Evolutionary conservation across 192 early-diverging fungal genomes (phyloP).

Genomic region (Mortierella hygrophila): DNA sequence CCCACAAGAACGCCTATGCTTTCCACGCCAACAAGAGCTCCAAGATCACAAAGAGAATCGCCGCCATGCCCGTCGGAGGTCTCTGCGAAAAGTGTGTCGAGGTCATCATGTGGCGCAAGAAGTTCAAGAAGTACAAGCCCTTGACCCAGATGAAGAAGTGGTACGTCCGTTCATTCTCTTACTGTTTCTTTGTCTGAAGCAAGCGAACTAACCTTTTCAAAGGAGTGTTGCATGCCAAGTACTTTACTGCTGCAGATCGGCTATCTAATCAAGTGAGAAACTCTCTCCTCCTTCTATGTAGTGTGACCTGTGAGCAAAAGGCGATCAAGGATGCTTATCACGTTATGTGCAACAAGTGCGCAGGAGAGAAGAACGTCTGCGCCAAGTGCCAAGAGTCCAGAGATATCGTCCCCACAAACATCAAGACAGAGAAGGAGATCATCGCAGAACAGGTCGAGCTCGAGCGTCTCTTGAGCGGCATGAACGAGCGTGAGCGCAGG

Average conservation of each 20-base stretch:
- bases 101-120: slow-evolving; percentile 87
- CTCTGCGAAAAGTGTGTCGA: slow-evolving; percentile 83
- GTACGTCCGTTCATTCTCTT: slow-evolving; percentile 53
- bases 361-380: slow-evolving; percentile 83
- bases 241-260: neutral
- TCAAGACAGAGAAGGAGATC: slow-evolving; percentile 75
- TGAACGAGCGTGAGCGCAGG: slow-evolving; percentile 89
- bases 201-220: too few species aligned
- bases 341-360: slow-evolving; percentile 91
- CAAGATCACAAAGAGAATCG: slow-evolving; percentile 80
- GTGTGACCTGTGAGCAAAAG: slow-evolving; percentile 83
- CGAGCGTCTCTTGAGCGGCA: slow-evolving; percentile 72
- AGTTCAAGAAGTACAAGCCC: slow-evolving; percentile 98
- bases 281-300: slow-evolving; percentile 12
- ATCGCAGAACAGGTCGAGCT: slow-evolving; percentile 80
- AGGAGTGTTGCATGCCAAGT: too few species aligned
- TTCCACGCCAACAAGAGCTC: slow-evolving; percentile 92
- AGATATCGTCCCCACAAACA: slow-evolving; percentile 73
- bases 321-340: slow-evolving; percentile 95
- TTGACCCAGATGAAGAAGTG: slow-evolving; percentile 92
- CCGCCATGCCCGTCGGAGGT: slow-evolving; percentile 83
- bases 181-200: neutral
- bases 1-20: slow-evolving; percentile 91
- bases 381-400: slow-evolving; percentile 88
- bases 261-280: neutral